Evolutionary conservation across 75 land plant species (phyloP).

Genomic region (Larix kaempferi): DNA sequence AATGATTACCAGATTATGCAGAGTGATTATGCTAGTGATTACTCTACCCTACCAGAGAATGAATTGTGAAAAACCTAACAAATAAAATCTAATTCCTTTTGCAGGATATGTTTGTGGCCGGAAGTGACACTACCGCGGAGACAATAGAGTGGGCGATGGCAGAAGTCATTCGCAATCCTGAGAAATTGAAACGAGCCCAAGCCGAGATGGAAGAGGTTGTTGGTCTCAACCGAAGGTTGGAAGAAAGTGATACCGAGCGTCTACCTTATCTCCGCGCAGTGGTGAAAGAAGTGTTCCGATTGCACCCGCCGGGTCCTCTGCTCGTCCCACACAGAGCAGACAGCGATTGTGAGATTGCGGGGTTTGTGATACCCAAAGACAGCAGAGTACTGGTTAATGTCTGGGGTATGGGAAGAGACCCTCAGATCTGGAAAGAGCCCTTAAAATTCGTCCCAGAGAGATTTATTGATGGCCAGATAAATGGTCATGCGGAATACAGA

Average conservation of each 20-base stretch:
- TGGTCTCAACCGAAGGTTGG: slow-evolving; percentile 28
- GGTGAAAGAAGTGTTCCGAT: slow-evolving; percentile 46
- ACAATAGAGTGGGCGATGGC: slow-evolving; percentile 60
- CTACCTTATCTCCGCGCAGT: slow-evolving; percentile 40
- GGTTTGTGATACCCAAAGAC: slow-evolving; percentile 54
- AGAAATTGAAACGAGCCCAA: slow-evolving; percentile 24
- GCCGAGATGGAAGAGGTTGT: slow-evolving; percentile 41
- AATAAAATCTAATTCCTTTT: background rate
- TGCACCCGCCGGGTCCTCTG: slow-evolving; percentile 57
- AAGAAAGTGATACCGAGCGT: slow-evolving; percentile 36
- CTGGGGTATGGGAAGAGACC: slow-evolving; percentile 70
- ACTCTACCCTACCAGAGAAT: too few relatives aligned
- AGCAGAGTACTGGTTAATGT: slow-evolving; percentile 57
- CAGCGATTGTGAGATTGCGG: slow-evolving; percentile 32
- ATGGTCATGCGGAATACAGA: background rate
- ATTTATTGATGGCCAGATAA: slow-evolving; percentile 22
- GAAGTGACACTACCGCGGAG: slow-evolving; percentile 50
- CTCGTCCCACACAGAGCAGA: slow-evolving; percentile 63
- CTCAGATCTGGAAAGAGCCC: slow-evolving; percentile 53
- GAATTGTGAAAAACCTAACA: background rate
- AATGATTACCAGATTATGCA: too few relatives aligned
- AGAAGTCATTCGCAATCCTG: slow-evolving; percentile 47
- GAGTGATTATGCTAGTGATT: too few relatives aligned
- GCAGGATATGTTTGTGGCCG: slow-evolving; percentile 59
- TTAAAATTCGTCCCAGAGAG: slow-evolving; percentile 62